phyloP scores from a whole-genome alignment of 108 stramenopile species.

The Chaetoceros tenuissimus region DNA sequence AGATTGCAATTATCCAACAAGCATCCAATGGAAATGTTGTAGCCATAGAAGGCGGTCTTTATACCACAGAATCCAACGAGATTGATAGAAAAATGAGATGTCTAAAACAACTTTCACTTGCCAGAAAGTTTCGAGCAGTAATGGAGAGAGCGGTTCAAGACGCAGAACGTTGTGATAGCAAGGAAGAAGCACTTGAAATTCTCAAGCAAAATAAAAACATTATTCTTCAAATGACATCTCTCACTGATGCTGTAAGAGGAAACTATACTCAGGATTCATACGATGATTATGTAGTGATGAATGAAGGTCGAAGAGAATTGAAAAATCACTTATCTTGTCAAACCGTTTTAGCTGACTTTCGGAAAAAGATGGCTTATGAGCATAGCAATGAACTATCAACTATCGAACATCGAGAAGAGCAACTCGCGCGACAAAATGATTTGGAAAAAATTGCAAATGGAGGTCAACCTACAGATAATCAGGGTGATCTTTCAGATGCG shows the following conservation, averaged over 20 bases:
- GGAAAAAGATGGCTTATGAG: not conserved
- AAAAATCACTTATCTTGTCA: not conserved
- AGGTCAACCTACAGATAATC: too few relatives aligned
- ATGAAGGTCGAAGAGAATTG: not conserved
- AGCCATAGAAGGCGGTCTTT: not conserved
- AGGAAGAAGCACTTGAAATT: not conserved
- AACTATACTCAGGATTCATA: slow-evolving; percentile 5
- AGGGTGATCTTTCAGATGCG: too few relatives aligned
- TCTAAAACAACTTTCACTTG: slow-evolving; percentile 3
- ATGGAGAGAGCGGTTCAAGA: slow-evolving; percentile 6
- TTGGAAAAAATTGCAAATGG: too few relatives aligned
- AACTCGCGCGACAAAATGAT: too few relatives aligned
- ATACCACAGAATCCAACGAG: slow-evolving; percentile 6
- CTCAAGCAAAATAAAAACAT: not conserved
- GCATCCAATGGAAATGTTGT: not conserved
- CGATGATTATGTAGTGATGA: slow-evolving; percentile 1
- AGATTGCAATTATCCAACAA: not conserved
- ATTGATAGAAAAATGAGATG: not conserved
- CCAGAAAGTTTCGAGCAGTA: slow-evolving; percentile 1
- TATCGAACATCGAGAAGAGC: too few relatives aligned
- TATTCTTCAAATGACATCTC: slow-evolving; percentile 1
- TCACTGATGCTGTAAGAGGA: slow-evolving; percentile 10
- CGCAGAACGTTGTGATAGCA: not conserved
- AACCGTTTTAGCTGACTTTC: not conserved
- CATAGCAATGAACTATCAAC: too few relatives aligned